A percentile compares a stretch with the other conserved stretches of the same genome.
Evolutionary conservation across 345 rosid genomes (phyloP).

Genomic region (Linum trigynum): DNA sequence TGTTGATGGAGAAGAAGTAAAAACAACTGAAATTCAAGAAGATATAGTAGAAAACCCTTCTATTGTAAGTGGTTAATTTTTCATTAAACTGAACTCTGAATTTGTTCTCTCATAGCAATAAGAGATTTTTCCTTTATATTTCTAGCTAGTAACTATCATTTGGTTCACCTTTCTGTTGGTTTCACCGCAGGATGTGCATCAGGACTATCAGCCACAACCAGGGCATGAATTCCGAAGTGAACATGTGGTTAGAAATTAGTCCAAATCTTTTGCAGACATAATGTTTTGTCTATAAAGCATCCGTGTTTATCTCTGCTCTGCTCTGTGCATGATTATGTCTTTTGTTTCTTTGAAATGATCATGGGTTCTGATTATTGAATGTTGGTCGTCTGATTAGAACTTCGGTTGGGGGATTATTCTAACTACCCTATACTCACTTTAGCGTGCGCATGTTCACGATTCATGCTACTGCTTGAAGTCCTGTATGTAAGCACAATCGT

Average conservation of each 20-base stretch:
- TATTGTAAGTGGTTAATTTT: slow-evolving; percentile 25
- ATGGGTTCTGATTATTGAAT: too few relatives aligned
- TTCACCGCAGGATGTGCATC: slow-evolving; percentile 5
- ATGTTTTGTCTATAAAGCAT: neutral
- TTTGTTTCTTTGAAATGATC: neutral
- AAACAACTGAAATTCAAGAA: neutral
- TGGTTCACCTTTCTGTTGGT: neutral
- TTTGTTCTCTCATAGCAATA: neutral
- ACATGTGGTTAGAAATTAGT: slow-evolving; percentile 9
- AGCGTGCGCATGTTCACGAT: too few relatives aligned
- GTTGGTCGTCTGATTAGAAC: too few relatives aligned
- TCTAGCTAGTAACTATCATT: neutral
- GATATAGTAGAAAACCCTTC: slow-evolving; percentile 19
- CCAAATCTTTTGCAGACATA: neutral
- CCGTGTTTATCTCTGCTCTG: neutral
- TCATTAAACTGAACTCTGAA: neutral
- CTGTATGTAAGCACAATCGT: too few relatives aligned
- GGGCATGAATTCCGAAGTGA: slow-evolving; percentile 2
- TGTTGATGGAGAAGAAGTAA: neutral
- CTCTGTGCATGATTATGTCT: neutral
- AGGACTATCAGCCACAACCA: slow-evolving; percentile 1
- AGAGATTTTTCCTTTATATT: neutral
- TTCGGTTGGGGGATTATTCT: too few relatives aligned
- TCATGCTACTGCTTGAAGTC: too few relatives aligned
- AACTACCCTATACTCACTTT: too few relatives aligned